Base-by-base conservation (phyloP, 352 stramenopile genomes). In the Globisporangium iwayamae region DNA sequence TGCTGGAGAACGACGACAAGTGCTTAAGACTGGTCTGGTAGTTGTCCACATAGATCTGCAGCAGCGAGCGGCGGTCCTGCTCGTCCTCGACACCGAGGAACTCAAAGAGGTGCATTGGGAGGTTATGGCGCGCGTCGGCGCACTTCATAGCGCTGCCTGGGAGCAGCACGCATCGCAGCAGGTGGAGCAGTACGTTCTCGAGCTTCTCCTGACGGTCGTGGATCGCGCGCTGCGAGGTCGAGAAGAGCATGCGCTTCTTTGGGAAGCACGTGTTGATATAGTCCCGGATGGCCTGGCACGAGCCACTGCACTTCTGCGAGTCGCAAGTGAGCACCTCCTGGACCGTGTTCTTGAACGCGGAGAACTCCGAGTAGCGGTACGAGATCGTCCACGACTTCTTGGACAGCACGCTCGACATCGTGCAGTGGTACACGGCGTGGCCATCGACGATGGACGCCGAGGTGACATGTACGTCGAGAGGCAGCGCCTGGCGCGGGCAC, bases 121-220 rank as follows among this genome's bases (percentile, higher is more conserved):
- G 72, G 3, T 71, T 63, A 39, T 74, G 76, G 30, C 82, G 79
- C 7, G 79, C 79, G 28, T 72, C 65, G 46, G 75, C 65, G 51
- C 82, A 91, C 68, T 83, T 88, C 82, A 91, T 91, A 32, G 82
- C 78, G 53, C 76, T 89, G 0, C 82, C 79, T 8, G 80, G 78
- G 7, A 89, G 71, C 38, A 91, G 59, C n/a, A 85, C 73, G 58
- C 78, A 87, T 3, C 82, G 82, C 34, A 91, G 70, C 47, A 89
- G 66, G 57, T 91, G 76, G 61, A 84, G 66, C 63, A 91, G 69
- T 58, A 90, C 73, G 53, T 76, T 83, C 68, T 90, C 77, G 25
- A 89, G 71, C 59, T 87, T 86, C 36, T 63, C 64, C 60, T 82
- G 79, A 59, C 81, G 79, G 54, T 83, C 71, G 7, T 63, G 63